Base-by-base conservation (phyloP, 768 basidiomycete genomes). In the Thelephora ganbajun region DNA sequence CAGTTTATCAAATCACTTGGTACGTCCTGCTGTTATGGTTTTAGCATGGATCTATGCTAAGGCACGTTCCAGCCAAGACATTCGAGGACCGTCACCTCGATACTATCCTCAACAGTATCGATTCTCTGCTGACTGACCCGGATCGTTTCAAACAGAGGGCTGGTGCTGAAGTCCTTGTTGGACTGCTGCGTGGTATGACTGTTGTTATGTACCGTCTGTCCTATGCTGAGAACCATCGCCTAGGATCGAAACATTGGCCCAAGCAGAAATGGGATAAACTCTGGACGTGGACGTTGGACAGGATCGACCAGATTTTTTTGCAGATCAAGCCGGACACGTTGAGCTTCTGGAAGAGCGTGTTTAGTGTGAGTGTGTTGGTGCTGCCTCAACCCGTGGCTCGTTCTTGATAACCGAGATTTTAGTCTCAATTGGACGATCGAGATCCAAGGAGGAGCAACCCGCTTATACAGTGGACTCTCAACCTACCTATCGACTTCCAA, bases 141-240 rank as follows among this genome's bases (percentile, higher is more conserved):
- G 84, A 90, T 56, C 83, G 86, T 50, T 90, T 82, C 67, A 88
- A 89, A 63, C 90, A 90, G 59, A 74, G 89, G 20, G 86, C 86
- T 23, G 80, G 80, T 20, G 80, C 78, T 45, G 83, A 83, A 63
- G 62, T 91, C 30, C 59, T 92, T 22, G 69, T 75, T 33, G 91
- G 90, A 18, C 56, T 90, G 43, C 63, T 87, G 48, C 74, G 90
- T 52, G 90, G 84, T 82, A 58, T 46, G 66, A 33, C 42, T 33
- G 9, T 30, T n/a, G n/a, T 39, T 44, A 44, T 35, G 43, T 34
- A 36, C 35, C 46, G 39, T 36, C 47, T 59, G 33, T 48, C 33
- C 42, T 22, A 19, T 35, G 41, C 11, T 35, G 48, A 46, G 46
- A 20, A 16, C 18, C 18, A 36, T 16, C 19, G 11, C 19, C 36